Evolutionary conservation across 768 basidiomycete species (phyloP).

Genomic region (Russula dissimulans): DNA sequence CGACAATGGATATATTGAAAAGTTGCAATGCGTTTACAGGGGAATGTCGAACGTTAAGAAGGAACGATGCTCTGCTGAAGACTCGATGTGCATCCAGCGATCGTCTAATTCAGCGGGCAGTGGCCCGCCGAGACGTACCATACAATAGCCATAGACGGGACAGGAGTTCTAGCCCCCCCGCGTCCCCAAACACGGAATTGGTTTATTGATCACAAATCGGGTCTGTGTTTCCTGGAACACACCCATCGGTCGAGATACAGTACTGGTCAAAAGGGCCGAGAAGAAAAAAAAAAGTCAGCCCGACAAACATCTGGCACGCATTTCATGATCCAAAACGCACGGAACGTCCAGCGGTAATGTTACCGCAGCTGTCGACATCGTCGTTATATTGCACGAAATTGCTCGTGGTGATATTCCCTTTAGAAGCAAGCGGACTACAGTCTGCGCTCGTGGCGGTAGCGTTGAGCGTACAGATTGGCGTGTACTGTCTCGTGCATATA

Average conservation of each 20-base stretch:
- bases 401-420: not conserved
- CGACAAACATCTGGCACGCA: too few relatives aligned
- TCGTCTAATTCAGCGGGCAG: too few relatives aligned
- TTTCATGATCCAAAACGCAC: not conserved
- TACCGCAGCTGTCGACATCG: conserved; percentile 1
- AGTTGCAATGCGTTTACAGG: too few relatives aligned
- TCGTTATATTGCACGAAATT: conserved; percentile 6
- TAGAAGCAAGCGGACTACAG: not conserved
- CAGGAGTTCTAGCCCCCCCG: too few relatives aligned
- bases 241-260: not conserved
- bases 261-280: not conserved
- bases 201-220: not conserved
- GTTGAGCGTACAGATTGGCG: conserved; percentile 10
- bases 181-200: not conserved
- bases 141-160: too few relatives aligned
- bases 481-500: not conserved
- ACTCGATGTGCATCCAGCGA: too few relatives aligned
- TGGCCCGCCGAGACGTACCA: too few relatives aligned
- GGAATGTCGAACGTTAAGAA: too few relatives aligned
- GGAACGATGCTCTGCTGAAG: too few relatives aligned
- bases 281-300: not conserved
- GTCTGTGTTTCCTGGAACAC: not conserved
- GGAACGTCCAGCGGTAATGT: not conserved
- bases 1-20: too few relatives aligned
- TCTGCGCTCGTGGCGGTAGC: not conserved